Percentiles rank a stretch among this genome's conserved stretches.
These are phyloP conservation scores for Phoma sp. DNA, from an alignment of 2,329 filamentous ascomycete genomes.

Conservation along the genomic window DNA sequence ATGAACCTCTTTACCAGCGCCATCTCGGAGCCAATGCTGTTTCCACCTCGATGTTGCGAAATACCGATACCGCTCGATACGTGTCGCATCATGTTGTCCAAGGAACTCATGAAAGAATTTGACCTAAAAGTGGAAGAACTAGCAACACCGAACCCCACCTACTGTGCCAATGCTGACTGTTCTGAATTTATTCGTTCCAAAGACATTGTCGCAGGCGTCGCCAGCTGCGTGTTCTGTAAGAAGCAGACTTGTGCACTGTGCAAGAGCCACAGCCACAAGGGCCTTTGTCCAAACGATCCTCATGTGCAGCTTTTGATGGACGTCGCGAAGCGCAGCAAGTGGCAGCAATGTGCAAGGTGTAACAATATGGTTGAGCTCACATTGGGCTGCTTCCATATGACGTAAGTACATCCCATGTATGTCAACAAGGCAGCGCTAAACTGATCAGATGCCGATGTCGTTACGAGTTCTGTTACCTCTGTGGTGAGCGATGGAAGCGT, in stretches of 20 bases:
- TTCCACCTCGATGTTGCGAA: slow-evolving; percentile 33
- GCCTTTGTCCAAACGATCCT: slow-evolving; percentile 22
- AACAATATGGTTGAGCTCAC: slow-evolving; percentile 26
- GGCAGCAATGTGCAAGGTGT: slow-evolving; percentile 26
- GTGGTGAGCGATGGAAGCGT: slow-evolving; percentile 22
- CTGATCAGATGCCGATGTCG: slow-evolving; percentile 23
- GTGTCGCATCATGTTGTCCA: slow-evolving; percentile 15
- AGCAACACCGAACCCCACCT: slow-evolving; percentile 23
- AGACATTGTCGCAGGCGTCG: too few relatives aligned
- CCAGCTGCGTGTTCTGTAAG: slow-evolving; percentile 18
- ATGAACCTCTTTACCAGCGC: slow-evolving; percentile 26
- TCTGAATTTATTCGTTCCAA: too few relatives aligned
- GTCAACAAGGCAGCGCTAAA: too few relatives aligned
- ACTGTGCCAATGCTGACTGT: slow-evolving; percentile 23
- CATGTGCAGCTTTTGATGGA: slow-evolving; percentile 23
- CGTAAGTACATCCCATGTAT: too few relatives aligned
- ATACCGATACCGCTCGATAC: slow-evolving; percentile 21
- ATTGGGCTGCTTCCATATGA: slow-evolving; percentile 27
- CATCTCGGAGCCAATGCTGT: slow-evolving; percentile 22
- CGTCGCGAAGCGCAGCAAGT: slow-evolving; percentile 21
- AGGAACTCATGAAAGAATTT: slow-evolving; percentile 16
- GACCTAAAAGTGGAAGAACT: slow-evolving; percentile 27
- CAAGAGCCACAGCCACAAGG: slow-evolving; percentile 16
- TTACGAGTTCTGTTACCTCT: slow-evolving; percentile 29
- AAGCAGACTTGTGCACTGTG: slow-evolving; percentile 20